Base-by-base conservation (phyloP, 192 early-diverging fungal species). In the Dispira simplex region DNA sequence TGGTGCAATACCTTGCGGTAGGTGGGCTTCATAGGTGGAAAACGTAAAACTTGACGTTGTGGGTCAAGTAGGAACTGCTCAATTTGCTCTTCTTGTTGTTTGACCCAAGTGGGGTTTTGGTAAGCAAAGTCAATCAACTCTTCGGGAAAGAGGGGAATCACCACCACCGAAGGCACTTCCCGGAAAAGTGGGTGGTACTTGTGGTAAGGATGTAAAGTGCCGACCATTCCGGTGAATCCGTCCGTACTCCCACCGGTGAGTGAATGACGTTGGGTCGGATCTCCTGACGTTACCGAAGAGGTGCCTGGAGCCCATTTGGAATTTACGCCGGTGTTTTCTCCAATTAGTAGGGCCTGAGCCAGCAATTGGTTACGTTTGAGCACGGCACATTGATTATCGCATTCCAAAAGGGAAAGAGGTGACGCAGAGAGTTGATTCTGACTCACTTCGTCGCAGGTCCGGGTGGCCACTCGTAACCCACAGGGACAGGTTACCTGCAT, bases 1-100 rank as follows among this genome's bases (percentile, higher is more conserved):
- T 80, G 83, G 53, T 88, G 83, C 32, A 93, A 68, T 66, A 92
- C 85, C 55, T 81, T 75, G 51, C 88, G 87, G 59, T 71, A 73
- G 32, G 74, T 66, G 12, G 68, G 69, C 62, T 86, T 85, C 80
- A 85, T 85, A 6, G 85, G 80, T 25, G 82, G 73, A 63, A 92
- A 85, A 45, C 86, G 72, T 26, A 88, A 67, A 6, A 77, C 72
- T 21, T 70, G 67, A 58, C 75, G 77, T 12, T 68, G 20, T 0
- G 69, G 60, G 56, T 90, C 87, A 9, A 66, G 65, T 25, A 91
- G 77, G 75, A 91, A 91, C 6, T 81, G 81, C 3, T 74, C 76
- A 18, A 91, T 60, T 28, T 65, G 70, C 26, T 70, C 67, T 70
- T 95, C 92, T 46, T 90, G 81, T 44, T 76, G 74, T 58, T 79